These are phyloP conservation scores for Arthrobotrys pseudoclavata DNA, from an alignment of 2,329 filamentous ascomycete genomes.

Conservation along the genomic window DNA sequence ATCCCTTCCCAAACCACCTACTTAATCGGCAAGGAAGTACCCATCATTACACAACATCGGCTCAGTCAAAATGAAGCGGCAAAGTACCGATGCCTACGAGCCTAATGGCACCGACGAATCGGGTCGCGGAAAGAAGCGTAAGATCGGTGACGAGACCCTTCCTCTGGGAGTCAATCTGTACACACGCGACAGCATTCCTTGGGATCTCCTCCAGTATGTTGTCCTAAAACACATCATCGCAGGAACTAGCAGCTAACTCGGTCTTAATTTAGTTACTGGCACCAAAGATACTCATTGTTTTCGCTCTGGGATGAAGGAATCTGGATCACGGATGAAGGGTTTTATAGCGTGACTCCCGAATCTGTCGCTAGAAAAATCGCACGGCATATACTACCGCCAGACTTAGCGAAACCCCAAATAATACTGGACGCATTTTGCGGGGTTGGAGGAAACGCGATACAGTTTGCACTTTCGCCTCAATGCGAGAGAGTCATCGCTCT, in stretches of 20 bases:
- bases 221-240: not conserved
- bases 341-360: slow-evolving; percentile 97
- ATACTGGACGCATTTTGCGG: slow-evolving; percentile 92
- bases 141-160: slow-evolving; percentile 20
- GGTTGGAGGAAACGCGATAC: slow-evolving; percentile 92
- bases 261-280: slow-evolving; percentile 78
- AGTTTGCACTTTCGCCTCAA: slow-evolving; percentile 84
- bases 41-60: not conserved
- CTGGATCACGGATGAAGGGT: slow-evolving; percentile 90
- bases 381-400: slow-evolving; percentile 61
- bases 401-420: slow-evolving; percentile 68
- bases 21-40: not conserved
- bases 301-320: slow-evolving; percentile 88
- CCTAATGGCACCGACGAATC: slow-evolving; percentile 6
- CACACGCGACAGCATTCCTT: slow-evolving; percentile 51
- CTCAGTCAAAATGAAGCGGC: slow-evolving; percentile 38
- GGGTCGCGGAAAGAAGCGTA: slow-evolving; percentile 49
- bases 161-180: slow-evolving; percentile 41
- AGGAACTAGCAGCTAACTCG: slow-evolving; percentile 1
- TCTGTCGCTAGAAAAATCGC: slow-evolving; percentile 85
- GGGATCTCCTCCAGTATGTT: slow-evolving; percentile 49
- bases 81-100: slow-evolving; percentile 36
- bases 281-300: slow-evolving; percentile 89
- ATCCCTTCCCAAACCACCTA: slow-evolving; percentile 3
- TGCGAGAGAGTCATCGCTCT: slow-evolving; percentile 90